Base-by-base conservation (phyloP, 192 early-diverging fungal species). In the Coemansia umbellata region DNA sequence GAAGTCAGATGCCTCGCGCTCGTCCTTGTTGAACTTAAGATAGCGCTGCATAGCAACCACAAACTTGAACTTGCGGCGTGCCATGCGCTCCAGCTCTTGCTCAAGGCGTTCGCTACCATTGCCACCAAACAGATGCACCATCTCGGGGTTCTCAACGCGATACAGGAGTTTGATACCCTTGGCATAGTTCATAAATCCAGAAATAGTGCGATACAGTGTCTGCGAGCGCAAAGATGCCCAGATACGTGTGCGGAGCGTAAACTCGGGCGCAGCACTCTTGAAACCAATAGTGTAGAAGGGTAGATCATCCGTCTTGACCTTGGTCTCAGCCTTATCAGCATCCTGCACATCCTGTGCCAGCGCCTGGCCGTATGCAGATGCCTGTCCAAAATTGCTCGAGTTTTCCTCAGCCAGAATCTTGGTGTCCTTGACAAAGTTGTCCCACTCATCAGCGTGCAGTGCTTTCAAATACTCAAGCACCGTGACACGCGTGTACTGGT, bases 341-440 rank as follows among this genome's bases (percentile, higher is more conserved):
- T 72, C 65, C 70, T 78, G 76, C 4, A 66, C 66, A 37, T 72
- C 65, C 70, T 78, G 76, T 3, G 69, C 66, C 30, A 78, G 42
- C 4, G 70, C 76, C 51, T 78, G 69, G 31, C 76, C 79, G 45
- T 70, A 69, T 5, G 70, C 66, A 10, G 72, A 73, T 1, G 73
- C 66, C 56, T 80, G 67, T 14, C 67, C 74, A 68, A 79, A 81
- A 69, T 70, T 70, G 57, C 58, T 41, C 44, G 74, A 70, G 70
- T 74, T 80, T 31, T 90, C 88, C 52, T 87, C 83, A 11, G 81
- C 89, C 60, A 91, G 43, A 13, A 85, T 83, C 78, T 88, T 91
- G 51, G 85, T 88, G 45, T 92, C 90, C 61, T 87, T 84, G 37
- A 90, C 91, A 79, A 91, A 93, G 73, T 93, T 93, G 44, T 90